A percentile compares a stretch with the other conserved stretches of the same genome.
Conservation (phyloP, 257 asterid genomes). For the Agastache rugosa region DNA sequence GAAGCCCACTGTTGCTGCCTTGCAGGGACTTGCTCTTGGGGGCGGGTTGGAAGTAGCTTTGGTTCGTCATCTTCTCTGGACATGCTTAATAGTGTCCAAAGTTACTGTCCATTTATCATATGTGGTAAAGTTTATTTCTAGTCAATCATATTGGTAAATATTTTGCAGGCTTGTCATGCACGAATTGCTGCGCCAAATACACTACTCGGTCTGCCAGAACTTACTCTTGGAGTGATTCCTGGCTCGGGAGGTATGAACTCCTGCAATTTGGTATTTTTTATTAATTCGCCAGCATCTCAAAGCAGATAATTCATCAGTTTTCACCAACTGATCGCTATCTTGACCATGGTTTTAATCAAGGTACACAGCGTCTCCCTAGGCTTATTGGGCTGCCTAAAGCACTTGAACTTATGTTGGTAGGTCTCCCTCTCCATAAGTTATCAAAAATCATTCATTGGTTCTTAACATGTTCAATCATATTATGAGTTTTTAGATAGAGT, state of each 20-base stretch:
- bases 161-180: slow-evolving; percentile 87
- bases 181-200: slow-evolving; percentile 87
- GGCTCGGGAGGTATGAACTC: slow-evolving; percentile 84
- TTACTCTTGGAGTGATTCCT: slow-evolving; percentile 92
- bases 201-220: slow-evolving; percentile 94
- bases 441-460: background rate
- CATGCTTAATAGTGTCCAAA: slow-evolving; percentile 18
- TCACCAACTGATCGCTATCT: slow-evolving; percentile 27
- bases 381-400: slow-evolving; percentile 90
- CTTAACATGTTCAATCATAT: slow-evolving; percentile 8
- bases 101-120: slow-evolving; percentile 18
- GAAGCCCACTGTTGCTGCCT: slow-evolving; percentile 94
- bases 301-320: slow-evolving; percentile 31
- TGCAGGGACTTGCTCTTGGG: slow-evolving; percentile 97
- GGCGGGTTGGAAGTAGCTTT: slow-evolving; percentile 94
- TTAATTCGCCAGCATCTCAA: slow-evolving; percentile 18
- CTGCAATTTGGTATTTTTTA: slow-evolving; percentile 24
- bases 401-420: slow-evolving; percentile 88
- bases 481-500: slow-evolving; percentile 4
- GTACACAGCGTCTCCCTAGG: slow-evolving; percentile 98
- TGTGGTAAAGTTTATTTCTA: slow-evolving; percentile 15
- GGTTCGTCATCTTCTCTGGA: slow-evolving; percentile 56
- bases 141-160: slow-evolving; percentile 27
- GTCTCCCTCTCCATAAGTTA: slow-evolving; percentile 37
- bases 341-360: slow-evolving; percentile 48